Evolutionary conservation across 1,284 basidiomycete genomes (phyloP).

Genomic region (Coriolopsis trogii): DNA sequence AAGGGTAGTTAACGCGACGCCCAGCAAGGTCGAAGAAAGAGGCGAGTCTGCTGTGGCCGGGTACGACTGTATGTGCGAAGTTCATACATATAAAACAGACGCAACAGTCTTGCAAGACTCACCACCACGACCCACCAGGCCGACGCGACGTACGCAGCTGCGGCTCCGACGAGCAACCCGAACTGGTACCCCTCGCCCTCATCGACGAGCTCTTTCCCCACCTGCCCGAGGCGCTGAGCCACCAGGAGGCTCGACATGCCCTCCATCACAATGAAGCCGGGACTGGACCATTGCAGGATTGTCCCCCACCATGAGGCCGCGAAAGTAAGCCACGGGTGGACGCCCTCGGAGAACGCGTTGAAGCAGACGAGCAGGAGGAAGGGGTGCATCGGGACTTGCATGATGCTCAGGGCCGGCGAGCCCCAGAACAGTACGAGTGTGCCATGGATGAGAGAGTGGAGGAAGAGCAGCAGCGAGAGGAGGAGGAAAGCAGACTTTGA

Average conservation of each 20-base stretch:
- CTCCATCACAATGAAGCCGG: slow-evolving; percentile 81
- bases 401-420: slow-evolving; percentile 65
- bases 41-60: slow-evolving; percentile 80
- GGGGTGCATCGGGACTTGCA: slow-evolving; percentile 81
- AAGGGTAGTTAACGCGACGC: slow-evolving; percentile 71
- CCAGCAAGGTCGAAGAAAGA: slow-evolving; percentile 82
- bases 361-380: slow-evolving; percentile 81
- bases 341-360: slow-evolving; percentile 71
- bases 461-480: slow-evolving; percentile 76
- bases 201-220: slow-evolving; percentile 69
- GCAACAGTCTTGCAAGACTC: slow-evolving; percentile 34
- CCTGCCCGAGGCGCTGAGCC: slow-evolving; percentile 78
- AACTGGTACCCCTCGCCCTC: slow-evolving; percentile 77
- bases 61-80: slow-evolving; percentile 56
- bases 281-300: slow-evolving; percentile 70
- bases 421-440: slow-evolving; percentile 69
- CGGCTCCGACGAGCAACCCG: slow-evolving; percentile 69
- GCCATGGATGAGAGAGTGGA: slow-evolving; percentile 77
- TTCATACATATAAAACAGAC: slow-evolving; percentile 17
- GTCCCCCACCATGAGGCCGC: slow-evolving; percentile 74
- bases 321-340: slow-evolving; percentile 58
- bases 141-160: slow-evolving; percentile 74
- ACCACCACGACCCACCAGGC: slow-evolving; percentile 83
- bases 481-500: slow-evolving; percentile 80
- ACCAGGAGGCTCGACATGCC: slow-evolving; percentile 82